phyloP scores from a whole-genome alignment of 1,284 basidiomycete species.

The Cutaneotrichosporon cyanovorans region DNA sequence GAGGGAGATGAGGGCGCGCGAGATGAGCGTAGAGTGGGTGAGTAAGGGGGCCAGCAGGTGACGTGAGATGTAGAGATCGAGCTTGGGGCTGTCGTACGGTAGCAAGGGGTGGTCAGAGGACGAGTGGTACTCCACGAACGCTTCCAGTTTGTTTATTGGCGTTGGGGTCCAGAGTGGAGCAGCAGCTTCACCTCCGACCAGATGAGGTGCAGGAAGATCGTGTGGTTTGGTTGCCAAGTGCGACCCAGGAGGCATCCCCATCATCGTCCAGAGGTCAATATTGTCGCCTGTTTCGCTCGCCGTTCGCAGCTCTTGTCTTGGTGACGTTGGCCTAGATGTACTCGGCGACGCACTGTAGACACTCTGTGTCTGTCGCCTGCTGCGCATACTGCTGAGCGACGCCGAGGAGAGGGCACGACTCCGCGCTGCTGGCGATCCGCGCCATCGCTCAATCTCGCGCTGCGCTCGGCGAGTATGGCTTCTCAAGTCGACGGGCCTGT shows the following conservation, averaged over 20 bases:
- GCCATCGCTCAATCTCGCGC: slow-evolving; percentile 32
- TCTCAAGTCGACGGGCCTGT: slow-evolving; percentile 12
- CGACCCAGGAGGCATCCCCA: slow-evolving; percentile 23
- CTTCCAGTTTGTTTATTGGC: slow-evolving; percentile 23
- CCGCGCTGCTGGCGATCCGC: slow-evolving; percentile 10
- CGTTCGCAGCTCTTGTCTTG: neutral
- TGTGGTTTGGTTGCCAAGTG: slow-evolving; percentile 14
- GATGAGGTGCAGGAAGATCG: too few relatives aligned
- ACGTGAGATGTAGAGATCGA: slow-evolving; percentile 30
- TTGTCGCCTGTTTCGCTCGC: too few relatives aligned
- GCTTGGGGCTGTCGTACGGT: slow-evolving; percentile 25
- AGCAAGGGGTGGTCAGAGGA: slow-evolving; percentile 21
- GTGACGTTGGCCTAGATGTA: neutral
- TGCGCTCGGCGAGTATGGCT: slow-evolving; percentile 22
- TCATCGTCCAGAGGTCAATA: slow-evolving; percentile 21
- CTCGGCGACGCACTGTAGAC: neutral
- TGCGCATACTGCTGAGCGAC: slow-evolving; percentile 1
- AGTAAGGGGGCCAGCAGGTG: slow-evolving; percentile 35
- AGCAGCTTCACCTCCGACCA: too few relatives aligned
- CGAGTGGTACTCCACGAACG: slow-evolving; percentile 26
- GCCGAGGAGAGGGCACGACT: slow-evolving; percentile 20
- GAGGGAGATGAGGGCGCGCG: slow-evolving; percentile 34
- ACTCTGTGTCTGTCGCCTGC: neutral
- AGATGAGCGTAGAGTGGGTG: slow-evolving; percentile 29
- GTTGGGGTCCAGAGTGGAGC: slow-evolving; percentile 24